Conservation (phyloP, 2,329 filamentous ascomycete species). For the Fusarium sp. region DNA sequence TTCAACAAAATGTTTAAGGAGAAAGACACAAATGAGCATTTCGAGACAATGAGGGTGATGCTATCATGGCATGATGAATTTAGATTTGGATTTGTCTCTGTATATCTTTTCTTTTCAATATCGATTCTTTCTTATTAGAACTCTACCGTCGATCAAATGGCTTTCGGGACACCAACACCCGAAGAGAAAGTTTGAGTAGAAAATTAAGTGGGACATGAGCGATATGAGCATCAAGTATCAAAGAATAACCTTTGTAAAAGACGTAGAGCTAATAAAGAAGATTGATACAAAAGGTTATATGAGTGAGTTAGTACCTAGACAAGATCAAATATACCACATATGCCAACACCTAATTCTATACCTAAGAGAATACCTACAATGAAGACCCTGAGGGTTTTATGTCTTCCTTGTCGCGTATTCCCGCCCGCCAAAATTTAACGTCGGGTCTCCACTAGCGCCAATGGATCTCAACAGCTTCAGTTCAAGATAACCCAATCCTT, state of each 20-base stretch:
- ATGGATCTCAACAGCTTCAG: constrained; percentile 30
- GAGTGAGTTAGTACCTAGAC: no score
- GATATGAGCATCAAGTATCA: not conserved
- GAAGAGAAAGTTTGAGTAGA: constrained; percentile 7
- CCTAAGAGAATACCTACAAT: not conserved
- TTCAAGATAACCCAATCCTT: constrained; percentile 31
- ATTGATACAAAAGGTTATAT: not conserved
- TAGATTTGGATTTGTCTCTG: not conserved
- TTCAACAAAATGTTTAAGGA: not conserved
- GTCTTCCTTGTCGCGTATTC: constrained; percentile 15
- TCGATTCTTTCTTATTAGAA: not conserved
- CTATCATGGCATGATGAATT: not conserved
- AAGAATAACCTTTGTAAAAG: not conserved
- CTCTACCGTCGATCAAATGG: not conserved
- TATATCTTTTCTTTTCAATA: not conserved
- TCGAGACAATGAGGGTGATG: not conserved
- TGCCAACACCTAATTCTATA: not conserved
- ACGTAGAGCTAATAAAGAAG: not conserved
- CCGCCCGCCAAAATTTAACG: constrained; percentile 52
- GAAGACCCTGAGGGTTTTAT: constrained; percentile 16
- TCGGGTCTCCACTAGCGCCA: constrained; percentile 37
- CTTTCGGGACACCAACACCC: not conserved
- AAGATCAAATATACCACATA: not conserved
- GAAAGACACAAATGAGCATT: not conserved
- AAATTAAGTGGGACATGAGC: constrained; percentile 3